A percentile compares a stretch with the other conserved stretches of the same genome.
Conservation (phyloP, 108 stramenopile genomes). For the Parietichytrium sp. region DNA sequence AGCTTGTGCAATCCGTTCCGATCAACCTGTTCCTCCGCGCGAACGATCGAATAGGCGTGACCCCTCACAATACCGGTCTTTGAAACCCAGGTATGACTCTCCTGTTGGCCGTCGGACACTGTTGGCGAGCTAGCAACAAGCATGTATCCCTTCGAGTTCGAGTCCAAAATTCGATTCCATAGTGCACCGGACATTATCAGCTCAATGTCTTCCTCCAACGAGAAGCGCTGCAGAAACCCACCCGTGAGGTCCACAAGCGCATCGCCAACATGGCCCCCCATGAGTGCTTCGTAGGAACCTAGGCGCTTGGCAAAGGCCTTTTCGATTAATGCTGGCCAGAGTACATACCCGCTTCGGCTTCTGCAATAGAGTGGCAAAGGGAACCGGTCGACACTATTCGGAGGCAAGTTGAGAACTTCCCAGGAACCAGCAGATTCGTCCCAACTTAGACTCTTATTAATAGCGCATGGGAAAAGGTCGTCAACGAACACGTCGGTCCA, state of each 20-base stretch:
- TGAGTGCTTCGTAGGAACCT: slow-evolving; percentile 25
- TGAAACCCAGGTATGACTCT: neutral
- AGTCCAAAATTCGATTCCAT: slow-evolving; percentile 31
- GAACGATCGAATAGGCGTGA: neutral
- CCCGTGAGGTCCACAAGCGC: slow-evolving; percentile 29
- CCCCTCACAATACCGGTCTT: neutral
- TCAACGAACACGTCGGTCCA: neutral
- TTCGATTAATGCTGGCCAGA: slow-evolving; percentile 29
- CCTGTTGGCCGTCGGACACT: neutral
- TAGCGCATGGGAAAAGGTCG: neutral
- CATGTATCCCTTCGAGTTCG: too few relatives aligned
- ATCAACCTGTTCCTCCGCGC: neutral
- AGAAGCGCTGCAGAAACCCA: neutral
- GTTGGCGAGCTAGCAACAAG: too few relatives aligned
- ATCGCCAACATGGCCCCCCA: neutral
- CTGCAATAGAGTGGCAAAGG: neutral
- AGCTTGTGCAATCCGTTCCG: neutral
- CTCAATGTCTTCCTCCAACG: neutral
- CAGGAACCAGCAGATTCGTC: neutral
- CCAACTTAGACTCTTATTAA: neutral
- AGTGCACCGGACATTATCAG: neutral
- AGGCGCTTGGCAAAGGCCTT: neutral
- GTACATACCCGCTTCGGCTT: neutral
- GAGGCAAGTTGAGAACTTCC: too few relatives aligned
- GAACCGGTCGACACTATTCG: too few relatives aligned